Evolutionary conservation across 306 rosid genomes (phyloP), one percentile per base, ranked within the genome.

Genomic region (Castanopsis chinensis): DNA sequence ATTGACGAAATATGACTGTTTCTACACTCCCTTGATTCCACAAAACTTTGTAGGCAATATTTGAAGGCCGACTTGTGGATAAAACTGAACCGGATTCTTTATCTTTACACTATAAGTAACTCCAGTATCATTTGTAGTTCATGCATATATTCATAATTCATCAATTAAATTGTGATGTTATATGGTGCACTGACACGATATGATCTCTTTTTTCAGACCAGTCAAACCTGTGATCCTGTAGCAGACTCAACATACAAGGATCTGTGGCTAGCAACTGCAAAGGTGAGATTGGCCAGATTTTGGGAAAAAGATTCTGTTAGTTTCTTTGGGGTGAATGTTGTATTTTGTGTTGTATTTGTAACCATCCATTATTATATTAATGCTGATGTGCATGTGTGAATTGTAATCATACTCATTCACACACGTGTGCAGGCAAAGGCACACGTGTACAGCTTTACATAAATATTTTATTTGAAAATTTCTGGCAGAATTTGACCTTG

Each of bases 241-340:
- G 83, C 78, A 21, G 90, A 86, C 79, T 28, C 83, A 69, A 89
- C 90, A 6, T 89, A 82, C 80, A 89, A 75, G 76, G 81, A 84
- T 75, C 68, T 86, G 52, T 89, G 88, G 90, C 30, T 82, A 82
- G 87, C 81, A 54, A 86, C 88, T 56, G 90, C 90, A 33, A 80
- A 86, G 90, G 90, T 93, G 78, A 82, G 88, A 78, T 28, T 30
- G 3, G 41, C 43, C 41, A 6, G 70, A 15, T 30, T 30, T 30
- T 88, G 67, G 77, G 85, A 83, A 35, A 35, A 25, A 35, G 25
- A 23, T 14, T 49, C 9, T 15, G 57, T 49, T 75, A 13, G 57
- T n/a, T 20, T 57, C 71, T 18, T 4, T 67, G 2, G 51, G n/a
- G n/a, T n/a, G n/a, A n/a, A 12, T 20, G 54, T n/a, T 30, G 9